Evolutionary conservation across 108 stramenopile species (phyloP).

Genomic region (Poteriospumella lacustris): DNA sequence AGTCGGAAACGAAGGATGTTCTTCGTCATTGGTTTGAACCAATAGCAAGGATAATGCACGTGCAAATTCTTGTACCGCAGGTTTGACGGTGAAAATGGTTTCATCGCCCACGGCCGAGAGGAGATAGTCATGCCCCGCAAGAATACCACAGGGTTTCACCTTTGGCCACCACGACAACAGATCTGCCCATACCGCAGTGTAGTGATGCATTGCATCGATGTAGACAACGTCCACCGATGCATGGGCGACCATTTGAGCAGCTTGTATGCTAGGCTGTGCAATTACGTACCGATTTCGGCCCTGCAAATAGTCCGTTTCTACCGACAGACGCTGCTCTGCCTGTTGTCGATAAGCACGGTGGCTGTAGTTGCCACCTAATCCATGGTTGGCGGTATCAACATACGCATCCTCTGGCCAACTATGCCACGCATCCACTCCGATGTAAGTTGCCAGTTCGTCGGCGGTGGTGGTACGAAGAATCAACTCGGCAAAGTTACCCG

Average conservation of each 20-base stretch:
- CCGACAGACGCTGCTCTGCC: not conserved
- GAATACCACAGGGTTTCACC: not conserved
- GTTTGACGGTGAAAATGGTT: constrained; percentile 18
- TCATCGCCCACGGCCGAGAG: not conserved
- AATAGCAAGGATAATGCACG: not conserved
- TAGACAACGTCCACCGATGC: not conserved
- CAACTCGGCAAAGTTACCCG: not conserved
- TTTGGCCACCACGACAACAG: constrained; percentile 10
- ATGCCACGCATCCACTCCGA: not conserved
- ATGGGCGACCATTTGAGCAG: not conserved
- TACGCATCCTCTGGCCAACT: not conserved
- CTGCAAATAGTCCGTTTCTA: no score
- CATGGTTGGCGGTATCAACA: not conserved
- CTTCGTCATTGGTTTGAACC: not conserved
- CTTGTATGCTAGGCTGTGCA: not conserved
- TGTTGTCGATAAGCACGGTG: not conserved
- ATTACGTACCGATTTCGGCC: no score
- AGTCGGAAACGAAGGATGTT: not conserved
- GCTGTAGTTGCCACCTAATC: not conserved
- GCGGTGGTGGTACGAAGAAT: not conserved
- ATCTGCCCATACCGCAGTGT: not conserved
- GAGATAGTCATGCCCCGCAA: constrained; percentile 16
- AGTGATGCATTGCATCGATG: constrained; percentile 18
- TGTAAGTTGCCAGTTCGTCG: not conserved
- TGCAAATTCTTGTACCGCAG: constrained; percentile 13